Evolutionary conservation across 176 grass and related monocot genomes (phyloP), one percentile per base, ranked within the genome.

Genomic region (Melocanna baccifera): DNA sequence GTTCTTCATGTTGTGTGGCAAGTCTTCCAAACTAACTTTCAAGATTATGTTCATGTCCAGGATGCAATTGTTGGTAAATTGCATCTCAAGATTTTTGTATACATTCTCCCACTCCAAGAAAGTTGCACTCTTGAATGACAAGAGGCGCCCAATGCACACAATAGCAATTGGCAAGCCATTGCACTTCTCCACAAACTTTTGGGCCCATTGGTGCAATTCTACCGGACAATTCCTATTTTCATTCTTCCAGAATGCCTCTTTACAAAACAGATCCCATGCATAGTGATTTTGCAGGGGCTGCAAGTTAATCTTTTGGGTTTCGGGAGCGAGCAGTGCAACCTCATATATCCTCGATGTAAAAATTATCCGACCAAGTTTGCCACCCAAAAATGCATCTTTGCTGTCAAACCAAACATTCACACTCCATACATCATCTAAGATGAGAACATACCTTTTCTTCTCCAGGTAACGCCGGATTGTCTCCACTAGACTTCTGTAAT

Each of bases 261-360:
- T 36, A 36, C 75, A 78, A 23, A 77, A 78, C n/a, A 78, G 45
- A 42, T 78, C 34, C 75, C 75, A 78, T 28, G 56, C 62, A 45
- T 61, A 20, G 1, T 62, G n/a, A 4, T 23, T 42, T 43, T 62
- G 56, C 41, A 78, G 29, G 4, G 57, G 75, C 45, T n/a, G 0
- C 0, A 62, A 23, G 1, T 77, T 22, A 42, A 77, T 61, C 28
- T 25, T 19, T 14, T 28, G 11, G 7, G 45, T 29, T 6, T 45
- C 36, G 22, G 41, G 19, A 62, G 56, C 75, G 28, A 78, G n/a
- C 11, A 34, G 43, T 78, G 75, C 75, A 43, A 62, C 75, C 6
- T 78, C 75, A 61, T 62, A 39, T 13, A 78, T 62, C 39, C 56
- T 78, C 3, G 56, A 62, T 29, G 37, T 78, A 43, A 78, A 23